Evolutionary conservation across 2,329 filamentous ascomycete species (phyloP).

Genomic region (Calcarisporium arbuscula): DNA sequence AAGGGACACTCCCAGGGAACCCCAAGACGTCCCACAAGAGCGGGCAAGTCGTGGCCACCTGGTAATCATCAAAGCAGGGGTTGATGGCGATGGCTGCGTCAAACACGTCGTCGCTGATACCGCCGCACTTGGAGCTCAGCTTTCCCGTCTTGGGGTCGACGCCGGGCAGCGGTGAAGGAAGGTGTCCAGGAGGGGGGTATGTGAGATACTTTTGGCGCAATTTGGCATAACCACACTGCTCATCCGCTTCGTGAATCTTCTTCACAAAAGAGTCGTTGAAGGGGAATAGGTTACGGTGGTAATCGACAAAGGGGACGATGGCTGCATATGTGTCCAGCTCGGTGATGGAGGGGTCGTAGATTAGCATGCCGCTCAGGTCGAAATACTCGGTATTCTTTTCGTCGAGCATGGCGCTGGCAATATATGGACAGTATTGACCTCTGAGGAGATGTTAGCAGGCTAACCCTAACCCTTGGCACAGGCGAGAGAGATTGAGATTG

Average conservation of each 20-base stretch:
- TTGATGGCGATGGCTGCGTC: conserved; percentile 53
- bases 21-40: conserved; percentile 64
- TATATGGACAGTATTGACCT: conserved; percentile 60
- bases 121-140: conserved; percentile 38
- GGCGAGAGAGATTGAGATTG: too few relatives aligned
- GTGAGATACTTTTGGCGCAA: conserved; percentile 53
- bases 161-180: too few relatives aligned
- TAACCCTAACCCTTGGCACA: too few relatives aligned
- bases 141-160: conserved; percentile 30
- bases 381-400: conserved; percentile 57
- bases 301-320: conserved; percentile 50
- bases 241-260: conserved; percentile 23
- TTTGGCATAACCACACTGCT: conserved; percentile 52
- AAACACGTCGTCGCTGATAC: conserved; percentile 48
- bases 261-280: conserved; percentile 30
- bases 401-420: conserved; percentile 63
- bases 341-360: conserved; percentile 62
- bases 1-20: conserved; percentile 59
- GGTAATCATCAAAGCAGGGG: conserved; percentile 71
- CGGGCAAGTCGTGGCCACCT: conserved; percentile 64
- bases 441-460: too few relatives aligned
- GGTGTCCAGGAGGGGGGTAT: conserved; percentile 60
- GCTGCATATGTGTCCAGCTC: conserved; percentile 39
- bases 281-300: conserved; percentile 54
- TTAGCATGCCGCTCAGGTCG: conserved; percentile 58